Base-by-base conservation (phyloP, 495 filamentous ascomycete genomes). In the Aspergillus panamensis region DNA sequence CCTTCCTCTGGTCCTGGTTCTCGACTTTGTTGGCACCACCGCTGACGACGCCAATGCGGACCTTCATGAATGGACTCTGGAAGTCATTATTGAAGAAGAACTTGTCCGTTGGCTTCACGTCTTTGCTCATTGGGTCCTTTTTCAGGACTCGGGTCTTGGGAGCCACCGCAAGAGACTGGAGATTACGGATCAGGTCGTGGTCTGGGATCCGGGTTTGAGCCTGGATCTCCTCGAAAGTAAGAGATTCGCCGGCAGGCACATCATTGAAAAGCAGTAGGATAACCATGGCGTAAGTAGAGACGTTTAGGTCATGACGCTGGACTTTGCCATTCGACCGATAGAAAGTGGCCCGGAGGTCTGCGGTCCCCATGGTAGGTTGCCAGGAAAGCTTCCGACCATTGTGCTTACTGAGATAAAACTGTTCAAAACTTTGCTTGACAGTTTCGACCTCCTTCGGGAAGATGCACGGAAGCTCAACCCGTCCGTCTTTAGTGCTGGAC, bases 191-290 rank as follows among this genome's bases (percentile, higher is more conserved):
- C 1, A 99, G 81, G 48, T 99, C 94, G 25, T 77, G 66, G 13
- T 79, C 62, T 0, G 91, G 87, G n/a, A 99, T 96, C 39, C 85
- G 88, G 1, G 94, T 97, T 51, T 77, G 80, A 0, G 82, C 82
- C 68, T 93, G 86, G 54, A 99, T 91, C 45, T 96, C 92, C 61
- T 94, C 88, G 50, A 87, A 94, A 0, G 84, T 88, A 12, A 96
- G 69, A 32, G 76, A 84, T 58, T 86, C 79, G 39, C 80, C 84
- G 1, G 83, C 72, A 5, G 77, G 74, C 0, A 95, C 55, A 44
- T 92, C 84, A 63, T 97, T 97, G 80, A 97, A 99, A 0, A 96
- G 83, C 48, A 94, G 62, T 29, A 99, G 74, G 16, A 99, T 87
- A 32, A 97, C 68, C 89, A 97, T 94, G 55, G 85, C 90, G 65